phyloP scores from a whole-genome alignment of 2,329 filamentous ascomycete species.

The Verticillium tricorpus region DNA sequence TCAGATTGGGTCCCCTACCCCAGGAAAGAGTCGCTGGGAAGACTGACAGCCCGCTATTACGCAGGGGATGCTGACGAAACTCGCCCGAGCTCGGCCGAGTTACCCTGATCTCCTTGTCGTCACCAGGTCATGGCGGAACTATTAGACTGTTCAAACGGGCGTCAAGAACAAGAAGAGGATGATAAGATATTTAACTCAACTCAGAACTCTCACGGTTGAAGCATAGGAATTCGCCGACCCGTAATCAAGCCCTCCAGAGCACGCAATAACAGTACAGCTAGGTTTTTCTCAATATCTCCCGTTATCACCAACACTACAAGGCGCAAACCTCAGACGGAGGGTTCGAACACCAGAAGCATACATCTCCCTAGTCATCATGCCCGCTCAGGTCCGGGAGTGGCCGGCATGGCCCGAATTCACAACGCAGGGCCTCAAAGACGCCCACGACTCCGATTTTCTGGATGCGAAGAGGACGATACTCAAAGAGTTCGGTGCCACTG shows the following conservation, averaged over 20 bases:
- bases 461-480: conserved; percentile 28
- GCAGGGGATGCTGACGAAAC: background rate
- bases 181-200: background rate
- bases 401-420: conserved; percentile 18
- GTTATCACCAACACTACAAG: no score
- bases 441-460: conserved; percentile 18
- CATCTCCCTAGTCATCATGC: conserved; percentile 8
- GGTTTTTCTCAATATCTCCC: background rate
- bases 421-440: conserved; percentile 6
- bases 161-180: background rate
- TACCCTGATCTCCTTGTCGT: background rate
- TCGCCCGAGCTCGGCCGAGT: conserved; percentile 8
- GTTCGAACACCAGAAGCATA: no score
- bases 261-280: background rate
- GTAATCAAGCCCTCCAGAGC: background rate
- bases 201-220: background rate
- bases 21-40: background rate
- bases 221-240: background rate
- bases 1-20: background rate
- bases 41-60: background rate
- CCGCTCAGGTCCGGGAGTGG: conserved; percentile 14
- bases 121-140: background rate
- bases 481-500: conserved; percentile 28
- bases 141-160: background rate
- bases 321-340: no score